A percentile compares a stretch with the other conserved stretches of the same genome.
Conservation (phyloP, 306 rosid genomes). For the Cucurbita maxima region DNA sequence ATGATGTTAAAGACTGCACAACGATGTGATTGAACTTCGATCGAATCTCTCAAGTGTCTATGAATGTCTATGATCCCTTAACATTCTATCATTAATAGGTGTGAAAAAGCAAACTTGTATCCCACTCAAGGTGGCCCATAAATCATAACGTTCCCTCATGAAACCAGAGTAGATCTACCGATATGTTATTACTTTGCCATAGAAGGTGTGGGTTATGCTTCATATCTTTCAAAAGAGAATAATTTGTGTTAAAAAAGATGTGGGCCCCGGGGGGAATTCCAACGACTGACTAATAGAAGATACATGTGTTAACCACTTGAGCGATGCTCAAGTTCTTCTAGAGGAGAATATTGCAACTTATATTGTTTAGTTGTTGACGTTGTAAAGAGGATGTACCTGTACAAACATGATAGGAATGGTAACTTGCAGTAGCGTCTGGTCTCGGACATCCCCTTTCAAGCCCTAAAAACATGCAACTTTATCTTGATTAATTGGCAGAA, state of each 20-base stretch:
- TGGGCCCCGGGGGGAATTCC: neutral
- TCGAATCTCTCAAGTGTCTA: neutral
- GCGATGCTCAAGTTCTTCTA: neutral
- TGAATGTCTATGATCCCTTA: neutral
- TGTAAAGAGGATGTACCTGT: slow-evolving; percentile 35
- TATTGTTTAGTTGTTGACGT: neutral
- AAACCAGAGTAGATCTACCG: neutral
- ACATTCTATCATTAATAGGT: neutral
- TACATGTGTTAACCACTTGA: neutral
- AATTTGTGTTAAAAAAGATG: neutral
- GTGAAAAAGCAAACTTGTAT: neutral
- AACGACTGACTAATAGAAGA: neutral
- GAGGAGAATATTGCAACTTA: neutral
- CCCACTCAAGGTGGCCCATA: neutral
- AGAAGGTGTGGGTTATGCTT: neutral
- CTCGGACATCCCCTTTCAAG: slow-evolving; percentile 55
- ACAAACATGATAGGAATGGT: slow-evolving; percentile 71
- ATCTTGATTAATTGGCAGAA: neutral
- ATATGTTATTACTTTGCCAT: neutral
- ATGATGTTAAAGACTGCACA: neutral
- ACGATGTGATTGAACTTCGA: neutral
- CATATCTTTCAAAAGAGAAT: neutral
- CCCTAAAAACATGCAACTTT: slow-evolving; percentile 38
- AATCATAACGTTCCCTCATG: neutral
- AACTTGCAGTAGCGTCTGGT: slow-evolving; percentile 50